A percentile compares a stretch with the other conserved stretches of the same genome.
These are phyloP conservation scores for Scheffersomyces insectosa DNA, from an alignment of 1,139 yeast genomes.

Conservation along the genomic window DNA sequence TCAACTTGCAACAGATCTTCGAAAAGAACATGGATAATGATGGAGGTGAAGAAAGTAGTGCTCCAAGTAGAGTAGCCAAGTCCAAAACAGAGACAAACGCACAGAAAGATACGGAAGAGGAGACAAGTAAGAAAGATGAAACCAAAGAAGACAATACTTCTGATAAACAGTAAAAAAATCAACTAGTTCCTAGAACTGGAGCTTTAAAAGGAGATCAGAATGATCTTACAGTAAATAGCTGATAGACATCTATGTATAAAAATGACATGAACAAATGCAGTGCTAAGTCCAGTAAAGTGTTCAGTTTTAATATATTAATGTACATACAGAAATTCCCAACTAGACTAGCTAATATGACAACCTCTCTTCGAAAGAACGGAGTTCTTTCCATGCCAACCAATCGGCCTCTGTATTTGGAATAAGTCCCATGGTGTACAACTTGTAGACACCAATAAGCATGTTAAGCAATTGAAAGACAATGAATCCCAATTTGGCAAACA, in stretches of 20 bases:
- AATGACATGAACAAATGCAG: no score
- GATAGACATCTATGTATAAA: no score
- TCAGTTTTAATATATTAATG: no score
- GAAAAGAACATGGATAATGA: conserved; percentile 39
- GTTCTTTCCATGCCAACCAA: conserved; percentile 84
- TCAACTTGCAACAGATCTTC: conserved; percentile 63
- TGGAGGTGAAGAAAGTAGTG: conserved; percentile 13
- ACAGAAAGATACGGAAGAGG: conserved; percentile 2
- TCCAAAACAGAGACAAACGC: conserved; percentile 2
- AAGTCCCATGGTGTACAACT: conserved; percentile 84
- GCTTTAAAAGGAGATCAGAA: no score
- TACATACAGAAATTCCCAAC: no score
- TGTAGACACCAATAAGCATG: conserved; percentile 79
- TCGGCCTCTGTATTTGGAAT: conserved; percentile 86
- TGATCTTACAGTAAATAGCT: no score
- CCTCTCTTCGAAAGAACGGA: conserved; percentile 33
- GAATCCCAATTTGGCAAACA: conserved; percentile 36
- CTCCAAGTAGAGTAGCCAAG: conserved; percentile 13
- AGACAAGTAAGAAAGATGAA: conserved; percentile 3
- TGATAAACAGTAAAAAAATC: conserved; percentile 4
- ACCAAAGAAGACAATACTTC: conserved; percentile 4
- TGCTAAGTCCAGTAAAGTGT: no score
- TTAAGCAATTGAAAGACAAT: conserved; percentile 64
- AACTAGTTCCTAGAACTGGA: not conserved
- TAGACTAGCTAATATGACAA: not conserved